phyloP scores from a whole-genome alignment of 1,139 yeast genomes.

The Nakaseomyces delphensis region DNA sequence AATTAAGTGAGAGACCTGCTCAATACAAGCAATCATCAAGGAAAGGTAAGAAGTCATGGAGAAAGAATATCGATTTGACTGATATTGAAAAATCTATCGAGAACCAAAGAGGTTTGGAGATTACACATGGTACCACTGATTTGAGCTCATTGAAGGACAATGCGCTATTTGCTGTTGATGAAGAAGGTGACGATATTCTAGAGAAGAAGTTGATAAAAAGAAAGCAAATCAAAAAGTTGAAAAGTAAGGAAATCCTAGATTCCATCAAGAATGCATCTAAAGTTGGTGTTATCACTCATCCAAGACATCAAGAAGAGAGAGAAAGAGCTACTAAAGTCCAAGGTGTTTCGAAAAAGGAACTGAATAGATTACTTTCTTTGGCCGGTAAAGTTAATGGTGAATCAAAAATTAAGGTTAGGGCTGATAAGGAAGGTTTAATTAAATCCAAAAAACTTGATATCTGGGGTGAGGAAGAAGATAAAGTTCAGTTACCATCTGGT shows the following conservation, averaged over 20 bases:
- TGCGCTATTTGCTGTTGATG: conserved; percentile 66
- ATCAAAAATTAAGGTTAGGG: conserved; percentile 41
- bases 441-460: conserved; percentile 49
- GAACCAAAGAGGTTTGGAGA: conserved; percentile 56
- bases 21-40: conserved; percentile 61
- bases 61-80: conserved; percentile 81
- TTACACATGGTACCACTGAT: conserved; percentile 50
- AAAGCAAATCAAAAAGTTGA: conserved; percentile 39
- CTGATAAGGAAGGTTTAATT: conserved; percentile 56
- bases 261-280: conserved; percentile 56
- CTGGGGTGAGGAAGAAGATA: conserved; percentile 44
- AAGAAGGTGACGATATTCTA: conserved; percentile 46
- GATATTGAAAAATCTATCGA: conserved; percentile 70
- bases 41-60: conserved; percentile 93
- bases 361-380: conserved; percentile 60
- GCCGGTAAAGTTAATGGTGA: conserved; percentile 68
- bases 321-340: conserved; percentile 42
- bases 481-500: conserved; percentile 26
- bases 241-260: conserved; percentile 65
- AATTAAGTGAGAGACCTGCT: conserved; percentile 32
- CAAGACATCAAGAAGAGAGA: conserved; percentile 27
- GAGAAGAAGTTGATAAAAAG: conserved; percentile 38
- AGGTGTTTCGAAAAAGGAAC: conserved; percentile 60
- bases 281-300: conserved; percentile 52
- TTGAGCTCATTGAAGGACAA: conserved; percentile 34